Conservation (phyloP, 179 eudicot species). For the Spergularia azorica region DNA sequence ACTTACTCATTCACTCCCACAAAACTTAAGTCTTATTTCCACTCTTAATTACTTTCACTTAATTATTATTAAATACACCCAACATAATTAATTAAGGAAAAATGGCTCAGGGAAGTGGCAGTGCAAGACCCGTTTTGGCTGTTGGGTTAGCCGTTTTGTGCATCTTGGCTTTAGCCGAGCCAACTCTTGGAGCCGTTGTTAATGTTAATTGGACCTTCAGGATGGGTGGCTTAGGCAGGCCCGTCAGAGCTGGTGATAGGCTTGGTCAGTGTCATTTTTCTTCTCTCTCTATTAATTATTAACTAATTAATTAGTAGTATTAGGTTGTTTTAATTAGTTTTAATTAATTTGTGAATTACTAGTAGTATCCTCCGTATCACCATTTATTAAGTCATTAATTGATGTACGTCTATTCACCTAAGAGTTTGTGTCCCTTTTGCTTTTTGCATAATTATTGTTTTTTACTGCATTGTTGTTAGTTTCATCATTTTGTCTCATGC, state of each 20-base stretch:
- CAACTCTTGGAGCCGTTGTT: constrained; percentile 26
- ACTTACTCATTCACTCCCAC: constrained; percentile 7
- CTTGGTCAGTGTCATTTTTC: constrained; percentile 21
- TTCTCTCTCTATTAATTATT: neutral
- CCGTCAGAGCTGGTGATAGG: constrained; percentile 39
- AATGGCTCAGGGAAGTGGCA: constrained; percentile 42
- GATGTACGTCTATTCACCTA: too few species aligned
- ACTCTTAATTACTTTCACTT: too few species aligned
- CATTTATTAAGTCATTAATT: too few species aligned
- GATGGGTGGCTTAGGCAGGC: constrained; percentile 17
- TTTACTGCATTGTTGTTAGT: too few species aligned
- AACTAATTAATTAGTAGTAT: too few species aligned
- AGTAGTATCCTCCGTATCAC: too few species aligned
- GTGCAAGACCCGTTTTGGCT: constrained; percentile 24
- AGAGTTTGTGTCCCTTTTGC: too few species aligned
- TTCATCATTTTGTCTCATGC: too few species aligned
- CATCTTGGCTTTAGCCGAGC: constrained; percentile 19
- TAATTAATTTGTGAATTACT: too few species aligned
- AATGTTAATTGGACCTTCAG: constrained; percentile 42
- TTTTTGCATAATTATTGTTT: too few species aligned
- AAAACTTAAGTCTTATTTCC: too few species aligned
- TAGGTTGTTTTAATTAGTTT: too few species aligned
- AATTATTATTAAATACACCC: neutral
- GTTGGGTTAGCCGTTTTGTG: constrained; percentile 17
- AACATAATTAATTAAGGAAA: neutral